Conservation (phyloP, 23 red algal species). For the Porphyridium purpureum region DNA sequence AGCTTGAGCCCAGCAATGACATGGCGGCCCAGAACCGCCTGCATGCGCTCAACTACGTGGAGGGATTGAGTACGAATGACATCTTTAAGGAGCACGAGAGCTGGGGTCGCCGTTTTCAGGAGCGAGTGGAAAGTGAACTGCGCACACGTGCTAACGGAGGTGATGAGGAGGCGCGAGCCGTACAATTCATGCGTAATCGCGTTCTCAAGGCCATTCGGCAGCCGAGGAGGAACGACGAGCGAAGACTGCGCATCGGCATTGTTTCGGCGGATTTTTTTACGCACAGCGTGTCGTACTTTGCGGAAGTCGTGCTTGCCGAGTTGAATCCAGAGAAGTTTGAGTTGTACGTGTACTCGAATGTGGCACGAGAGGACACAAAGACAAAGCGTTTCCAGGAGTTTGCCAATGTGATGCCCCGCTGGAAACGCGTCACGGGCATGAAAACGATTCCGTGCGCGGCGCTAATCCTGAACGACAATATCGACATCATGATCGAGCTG, state of each 20-base stretch:
- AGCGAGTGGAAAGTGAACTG: not conserved
- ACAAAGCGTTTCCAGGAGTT: conserved; percentile 28
- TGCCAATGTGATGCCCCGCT: conserved; percentile 10
- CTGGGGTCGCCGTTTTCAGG: conserved; percentile 47
- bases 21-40: conserved; percentile 66
- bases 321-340: conserved; percentile 26
- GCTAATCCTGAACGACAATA: conserved; percentile 42
- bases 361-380: conserved; percentile 44
- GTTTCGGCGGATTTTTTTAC: conserved; percentile 75
- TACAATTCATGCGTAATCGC: too few species aligned
- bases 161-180: not conserved
- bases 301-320: conserved; percentile 37
- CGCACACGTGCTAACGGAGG: not conserved
- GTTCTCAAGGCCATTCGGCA: too few species aligned
- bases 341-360: conserved; percentile 62
- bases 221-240: conserved; percentile 10
- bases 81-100: conserved; percentile 24
- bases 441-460: conserved; percentile 15
- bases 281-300: conserved; percentile 71
- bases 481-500: conserved; percentile 60
- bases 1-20: conserved; percentile 20
- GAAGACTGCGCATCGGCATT: conserved; percentile 31
- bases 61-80: conserved; percentile 21
- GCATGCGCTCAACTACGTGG: conserved; percentile 57
- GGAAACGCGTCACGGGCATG: conserved; percentile 34